These are phyloP conservation scores for Leishmania gerbilli DNA, from an alignment of 208 protist species.

Conservation along the genomic window DNA sequence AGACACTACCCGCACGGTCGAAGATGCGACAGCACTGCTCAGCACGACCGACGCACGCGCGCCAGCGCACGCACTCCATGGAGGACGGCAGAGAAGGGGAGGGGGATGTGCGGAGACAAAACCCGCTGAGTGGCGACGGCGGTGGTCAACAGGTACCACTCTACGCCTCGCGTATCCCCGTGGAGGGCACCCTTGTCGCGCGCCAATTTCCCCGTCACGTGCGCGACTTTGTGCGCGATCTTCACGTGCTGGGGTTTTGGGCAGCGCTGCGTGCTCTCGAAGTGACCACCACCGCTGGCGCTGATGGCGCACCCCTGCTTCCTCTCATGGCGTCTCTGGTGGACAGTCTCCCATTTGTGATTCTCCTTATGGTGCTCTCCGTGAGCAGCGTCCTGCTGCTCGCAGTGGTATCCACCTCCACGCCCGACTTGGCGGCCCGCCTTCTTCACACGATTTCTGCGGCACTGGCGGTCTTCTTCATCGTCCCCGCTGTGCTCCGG, in stretches of 20 bases:
- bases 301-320: neutral
- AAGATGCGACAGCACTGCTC: neutral
- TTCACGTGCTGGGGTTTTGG: slow-evolving; percentile 7
- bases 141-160: neutral
- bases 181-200: neutral
- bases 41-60: neutral
- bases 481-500: slow-evolving; percentile 43
- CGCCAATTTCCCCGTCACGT: neutral
- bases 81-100: neutral
- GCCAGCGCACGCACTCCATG: neutral
- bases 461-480: slow-evolving; percentile 37
- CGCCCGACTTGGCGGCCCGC: neutral
- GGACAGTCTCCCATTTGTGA: slow-evolving; percentile 23
- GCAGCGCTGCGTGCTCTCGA: slow-evolving; percentile 16
- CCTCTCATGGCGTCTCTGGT: slow-evolving; percentile 19
- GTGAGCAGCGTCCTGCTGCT: slow-evolving; percentile 48
- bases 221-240: slow-evolving; percentile 15
- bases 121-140: neutral
- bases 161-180: neutral
- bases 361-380: slow-evolving; percentile 34
- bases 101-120: neutral
- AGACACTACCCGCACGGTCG: neutral
- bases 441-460: slow-evolving; percentile 32
- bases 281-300: slow-evolving; percentile 14
- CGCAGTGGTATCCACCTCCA: slow-evolving; percentile 34